Percentiles rank a stretch among this genome's conserved stretches.
Evolutionary conservation across 495 filamentous ascomycete genomes (phyloP).

Genomic region (Penicillium ucsense): DNA sequence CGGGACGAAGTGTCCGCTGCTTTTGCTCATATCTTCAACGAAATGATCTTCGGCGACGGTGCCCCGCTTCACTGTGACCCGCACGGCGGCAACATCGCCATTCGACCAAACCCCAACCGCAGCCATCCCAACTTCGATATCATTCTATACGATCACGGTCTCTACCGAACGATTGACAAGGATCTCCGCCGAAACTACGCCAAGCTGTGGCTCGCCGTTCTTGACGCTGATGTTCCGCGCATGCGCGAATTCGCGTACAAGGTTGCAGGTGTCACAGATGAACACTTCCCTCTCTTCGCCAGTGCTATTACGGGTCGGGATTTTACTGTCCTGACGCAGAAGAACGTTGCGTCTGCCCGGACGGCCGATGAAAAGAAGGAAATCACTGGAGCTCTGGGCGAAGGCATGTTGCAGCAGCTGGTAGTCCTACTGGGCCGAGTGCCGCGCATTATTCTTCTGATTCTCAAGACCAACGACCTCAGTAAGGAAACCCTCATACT

Average conservation of each 20-base stretch:
- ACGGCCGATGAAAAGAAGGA: conserved; percentile 66
- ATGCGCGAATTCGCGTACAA: conserved; percentile 87
- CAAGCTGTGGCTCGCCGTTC: conserved; percentile 94
- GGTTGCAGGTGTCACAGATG: conserved; percentile 81
- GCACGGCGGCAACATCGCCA: conserved; percentile 93
- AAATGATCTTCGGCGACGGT: conserved; percentile 93
- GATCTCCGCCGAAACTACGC: conserved; percentile 78
- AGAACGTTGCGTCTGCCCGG: conserved; percentile 51
- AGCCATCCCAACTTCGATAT: conserved; percentile 83
- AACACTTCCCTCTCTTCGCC: conserved; percentile 92
- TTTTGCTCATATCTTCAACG: conserved; percentile 89
- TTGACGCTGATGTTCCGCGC: conserved; percentile 68
- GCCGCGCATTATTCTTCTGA: conserved; percentile 83
- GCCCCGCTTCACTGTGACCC: conserved; percentile 96
- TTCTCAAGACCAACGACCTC: conserved; percentile 96
- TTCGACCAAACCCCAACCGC: conserved; percentile 58
- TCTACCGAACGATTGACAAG: conserved; percentile 86
- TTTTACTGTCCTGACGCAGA: conserved; percentile 58
- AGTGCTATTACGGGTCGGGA: conserved; percentile 95
- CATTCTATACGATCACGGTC: conserved; percentile 94
- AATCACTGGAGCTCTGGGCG: conserved; percentile 71
- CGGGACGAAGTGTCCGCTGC: conserved; percentile 95
- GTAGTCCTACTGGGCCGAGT: conserved; percentile 84
- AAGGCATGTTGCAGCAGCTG: conserved; percentile 78
- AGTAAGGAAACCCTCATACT: conserved; percentile 40